Evolutionary conservation across 305 asterid genomes (phyloP), one percentile per base, ranked within the genome.

Genomic region (Solanum hybrid): DNA sequence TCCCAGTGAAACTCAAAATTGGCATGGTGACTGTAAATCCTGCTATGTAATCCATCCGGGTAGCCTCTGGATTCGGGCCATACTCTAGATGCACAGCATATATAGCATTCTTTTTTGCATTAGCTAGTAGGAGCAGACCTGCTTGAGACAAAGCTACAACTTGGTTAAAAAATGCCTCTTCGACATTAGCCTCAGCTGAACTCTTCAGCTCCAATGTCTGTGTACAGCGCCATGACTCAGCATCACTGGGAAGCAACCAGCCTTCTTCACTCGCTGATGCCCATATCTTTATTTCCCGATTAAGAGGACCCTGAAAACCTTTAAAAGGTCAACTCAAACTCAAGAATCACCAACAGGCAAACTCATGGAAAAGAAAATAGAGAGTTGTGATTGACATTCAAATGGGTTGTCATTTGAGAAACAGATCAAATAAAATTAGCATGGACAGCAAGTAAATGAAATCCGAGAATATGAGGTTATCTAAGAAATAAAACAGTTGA

Each of bases 141-240:
- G 98, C 95, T 89, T 95, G 99, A 89, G 99, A 92, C 92, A 96
- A 93, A 61, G 99, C 99, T 79, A 95, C 93, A 88, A 97, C 96
- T 95, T 98, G 99, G 94, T 98, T 98, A 93, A 98, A 98, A 94
- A 98, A 98, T 77, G 97, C 97, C 89, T 96, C 99, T 89, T 95
- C 98, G 8, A 77, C 82, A 83, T 83, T 95, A 89, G 94, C 92
- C 89, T 95, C 98, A 12, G 92, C 71, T 9, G 99, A 94, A 92
- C 98, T 94, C 92, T 93, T 98, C 89, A 98, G 90, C 91, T 95
- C 99, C 93, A 97, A 90, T 20, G 94, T 96, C 93, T 98, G 99
- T 1, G 94, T 94, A 91, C 98, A 98, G 26, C 90, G 93, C 99
- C 99, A 97, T 34, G 97, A 95, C 91, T 97, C 99, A 35, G 96